Evolutionary conservation across 768 basidiomycete species (phyloP).

Genomic region (Mycena maculata): DNA sequence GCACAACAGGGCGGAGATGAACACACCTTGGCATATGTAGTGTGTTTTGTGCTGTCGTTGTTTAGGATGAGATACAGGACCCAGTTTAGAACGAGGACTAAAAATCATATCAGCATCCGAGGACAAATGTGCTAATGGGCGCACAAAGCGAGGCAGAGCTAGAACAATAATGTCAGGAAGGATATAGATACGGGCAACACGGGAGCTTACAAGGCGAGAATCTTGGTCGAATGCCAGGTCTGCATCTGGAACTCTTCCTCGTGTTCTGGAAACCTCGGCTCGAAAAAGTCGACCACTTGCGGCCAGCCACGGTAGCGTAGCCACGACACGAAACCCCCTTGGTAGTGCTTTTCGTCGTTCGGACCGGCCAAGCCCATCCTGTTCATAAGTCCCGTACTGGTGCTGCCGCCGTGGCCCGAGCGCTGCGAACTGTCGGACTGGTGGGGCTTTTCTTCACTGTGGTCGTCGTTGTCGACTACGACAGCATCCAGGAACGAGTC

Average conservation of each 20-base stretch:
- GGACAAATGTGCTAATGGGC: neutral
- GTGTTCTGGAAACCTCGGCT: slow-evolving; percentile 26
- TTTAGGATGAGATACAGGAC: slow-evolving; percentile 39
- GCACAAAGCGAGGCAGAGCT: slow-evolving; percentile 36
- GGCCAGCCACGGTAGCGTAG: slow-evolving; percentile 29
- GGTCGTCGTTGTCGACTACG: slow-evolving; percentile 37
- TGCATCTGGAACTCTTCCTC: slow-evolving; percentile 39
- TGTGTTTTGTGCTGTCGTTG: slow-evolving; percentile 29
- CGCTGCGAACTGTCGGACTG: slow-evolving; percentile 34
- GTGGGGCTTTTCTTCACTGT: slow-evolving; percentile 10
- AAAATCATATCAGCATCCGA: neutral
- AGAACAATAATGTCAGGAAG: neutral
- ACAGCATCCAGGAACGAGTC: slow-evolving; percentile 39
- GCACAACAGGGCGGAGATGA: neutral
- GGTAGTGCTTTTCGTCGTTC: slow-evolving; percentile 27
- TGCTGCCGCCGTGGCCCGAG: slow-evolving; percentile 33
- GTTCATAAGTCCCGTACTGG: slow-evolving; percentile 21
- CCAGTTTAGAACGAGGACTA: slow-evolving; percentile 47
- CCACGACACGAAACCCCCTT: slow-evolving; percentile 33
- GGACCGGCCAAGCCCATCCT: neutral
- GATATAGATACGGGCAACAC: neutral
- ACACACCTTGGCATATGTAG: slow-evolving; percentile 30
- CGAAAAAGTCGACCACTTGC: slow-evolving; percentile 33
- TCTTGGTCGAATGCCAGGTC: slow-evolving; percentile 38
- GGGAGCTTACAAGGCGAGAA: slow-evolving; percentile 29